A percentile compares a stretch with the other conserved stretches of the same genome.
These are phyloP conservation scores for Cymodocea nodosa DNA, from an alignment of 116 monocot species.

Conservation along the genomic window DNA sequence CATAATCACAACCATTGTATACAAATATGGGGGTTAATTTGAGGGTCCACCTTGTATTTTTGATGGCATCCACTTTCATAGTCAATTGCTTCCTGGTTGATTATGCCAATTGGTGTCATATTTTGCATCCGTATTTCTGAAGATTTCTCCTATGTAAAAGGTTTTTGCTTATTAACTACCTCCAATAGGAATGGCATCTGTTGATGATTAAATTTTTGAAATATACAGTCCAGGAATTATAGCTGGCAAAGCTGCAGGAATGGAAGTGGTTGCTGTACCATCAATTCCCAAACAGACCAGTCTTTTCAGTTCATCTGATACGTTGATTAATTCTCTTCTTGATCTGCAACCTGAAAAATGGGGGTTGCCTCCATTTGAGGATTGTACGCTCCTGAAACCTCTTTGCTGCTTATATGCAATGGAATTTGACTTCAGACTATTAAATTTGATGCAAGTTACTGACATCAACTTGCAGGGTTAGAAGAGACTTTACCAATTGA, in stretches of 20 bases:
- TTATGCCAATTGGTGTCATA: too few species aligned
- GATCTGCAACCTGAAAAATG: conserved; percentile 87
- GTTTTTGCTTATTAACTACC: too few species aligned
- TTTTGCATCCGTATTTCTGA: too few species aligned
- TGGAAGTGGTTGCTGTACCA: conserved; percentile 82
- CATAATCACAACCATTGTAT: too few species aligned
- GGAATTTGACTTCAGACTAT: neutral
- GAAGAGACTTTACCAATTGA: conserved; percentile 84
- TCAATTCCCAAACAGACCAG: conserved; percentile 66
- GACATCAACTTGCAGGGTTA: conserved; percentile 47
- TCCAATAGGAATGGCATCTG: too few species aligned
- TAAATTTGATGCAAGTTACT: neutral
- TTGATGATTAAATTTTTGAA: neutral
- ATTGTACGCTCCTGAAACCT: conserved; percentile 42
- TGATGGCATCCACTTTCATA: too few species aligned
- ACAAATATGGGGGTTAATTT: too few species aligned
- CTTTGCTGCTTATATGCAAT: neutral
- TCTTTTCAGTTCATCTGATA: conserved; percentile 53
- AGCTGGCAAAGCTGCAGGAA: conserved; percentile 86
- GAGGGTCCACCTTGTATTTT: too few species aligned
- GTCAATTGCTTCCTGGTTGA: too few species aligned
- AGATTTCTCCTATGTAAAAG: too few species aligned
- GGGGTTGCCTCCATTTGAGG: conserved; percentile 85
- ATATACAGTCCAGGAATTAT: conserved; percentile 53
- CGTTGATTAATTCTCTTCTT: conserved; percentile 87